Evolutionary conservation across 345 rosid species (phyloP).

Genomic region (Salix purpurea): DNA sequence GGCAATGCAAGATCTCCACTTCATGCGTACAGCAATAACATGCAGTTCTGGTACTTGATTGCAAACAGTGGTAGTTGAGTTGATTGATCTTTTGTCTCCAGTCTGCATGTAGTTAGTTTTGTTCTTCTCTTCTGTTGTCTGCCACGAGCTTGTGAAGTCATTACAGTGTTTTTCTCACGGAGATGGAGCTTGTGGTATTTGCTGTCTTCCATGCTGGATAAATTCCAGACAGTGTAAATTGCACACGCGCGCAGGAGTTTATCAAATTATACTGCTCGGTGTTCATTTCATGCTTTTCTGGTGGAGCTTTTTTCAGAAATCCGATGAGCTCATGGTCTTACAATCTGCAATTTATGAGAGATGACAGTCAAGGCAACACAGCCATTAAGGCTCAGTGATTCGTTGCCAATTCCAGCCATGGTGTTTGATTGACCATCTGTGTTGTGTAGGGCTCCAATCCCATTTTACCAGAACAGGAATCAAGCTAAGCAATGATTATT

Average conservation of each 20-base stretch:
- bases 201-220: neutral
- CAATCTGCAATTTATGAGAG: neutral
- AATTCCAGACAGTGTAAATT: neutral
- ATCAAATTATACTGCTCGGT: neutral
- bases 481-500: conserved; percentile 22
- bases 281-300: neutral
- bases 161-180: neutral
- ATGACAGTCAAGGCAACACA: neutral
- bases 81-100: no score
- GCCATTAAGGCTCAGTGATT: neutral
- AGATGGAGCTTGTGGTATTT: neutral
- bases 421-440: neutral
- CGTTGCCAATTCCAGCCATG: neutral
- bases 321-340: neutral
- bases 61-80: no score
- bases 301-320: neutral
- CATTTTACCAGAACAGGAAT: conserved; percentile 16
- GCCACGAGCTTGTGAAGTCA: neutral
- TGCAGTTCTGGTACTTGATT: no score
- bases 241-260: neutral
- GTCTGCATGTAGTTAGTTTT: no score
- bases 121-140: no score
- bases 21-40: no score
- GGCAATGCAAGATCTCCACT: no score
- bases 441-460: conserved; percentile 26